These are phyloP conservation scores for Blastobotrys ciferrii DNA, from an alignment of 1,139 yeast genomes.

Conservation along the genomic window DNA sequence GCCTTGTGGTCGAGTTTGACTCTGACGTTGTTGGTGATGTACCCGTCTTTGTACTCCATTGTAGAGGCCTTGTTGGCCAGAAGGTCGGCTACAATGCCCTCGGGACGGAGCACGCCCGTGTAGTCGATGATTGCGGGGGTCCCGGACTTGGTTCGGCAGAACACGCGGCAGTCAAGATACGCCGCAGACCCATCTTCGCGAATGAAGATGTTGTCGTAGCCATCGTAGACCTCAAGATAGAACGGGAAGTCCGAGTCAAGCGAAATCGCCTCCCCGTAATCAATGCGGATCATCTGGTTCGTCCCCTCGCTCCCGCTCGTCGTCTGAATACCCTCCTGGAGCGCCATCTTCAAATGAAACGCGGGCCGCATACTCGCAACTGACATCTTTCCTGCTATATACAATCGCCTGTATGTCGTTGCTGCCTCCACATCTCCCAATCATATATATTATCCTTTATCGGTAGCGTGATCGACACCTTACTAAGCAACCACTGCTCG, in stretches of 20 bases:
- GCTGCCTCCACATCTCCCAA: neutral
- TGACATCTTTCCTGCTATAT: neutral
- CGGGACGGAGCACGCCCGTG: slow-evolving; percentile 12
- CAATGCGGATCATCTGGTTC: slow-evolving; percentile 11
- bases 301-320: slow-evolving; percentile 8
- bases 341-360: slow-evolving; percentile 8
- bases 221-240: slow-evolving; percentile 10
- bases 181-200: slow-evolving; percentile 10
- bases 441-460: neutral
- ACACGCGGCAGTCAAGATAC: slow-evolving; percentile 14
- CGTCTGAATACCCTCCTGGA: slow-evolving; percentile 14
- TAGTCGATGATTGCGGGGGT: slow-evolving; percentile 7
- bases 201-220: slow-evolving; percentile 16
- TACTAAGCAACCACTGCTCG: no score
- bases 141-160: slow-evolving; percentile 11
- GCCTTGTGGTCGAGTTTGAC: slow-evolving; percentile 11
- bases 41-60: slow-evolving; percentile 17
- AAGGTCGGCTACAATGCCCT: slow-evolving; percentile 12
- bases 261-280: slow-evolving; percentile 10
- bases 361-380: slow-evolving; percentile 11
- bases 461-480: no score
- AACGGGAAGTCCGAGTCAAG: slow-evolving; percentile 13
- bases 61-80: slow-evolving; percentile 8
- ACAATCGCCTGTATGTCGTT: neutral
- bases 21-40: slow-evolving; percentile 10